Evolutionary conservation across 345 rosid species (phyloP), one percentile per base, ranked within the genome.

Genomic region (Lepidium sativum): DNA sequence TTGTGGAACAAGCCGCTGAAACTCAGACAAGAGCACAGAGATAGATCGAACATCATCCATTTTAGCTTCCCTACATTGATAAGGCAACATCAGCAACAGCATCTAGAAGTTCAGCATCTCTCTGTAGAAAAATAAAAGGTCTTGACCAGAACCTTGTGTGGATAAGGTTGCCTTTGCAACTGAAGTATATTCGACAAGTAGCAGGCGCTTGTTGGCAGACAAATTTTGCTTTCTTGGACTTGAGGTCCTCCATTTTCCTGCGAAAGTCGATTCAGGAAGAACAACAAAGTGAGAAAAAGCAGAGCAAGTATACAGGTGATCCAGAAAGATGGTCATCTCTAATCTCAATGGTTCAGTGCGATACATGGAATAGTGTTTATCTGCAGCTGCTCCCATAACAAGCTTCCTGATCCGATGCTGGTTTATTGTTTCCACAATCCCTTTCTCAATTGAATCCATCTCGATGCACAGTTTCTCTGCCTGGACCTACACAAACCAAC

Each of bases 331-430:
- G 34, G 48, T n/a, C 44, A 21, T 41, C 32, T 53, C 32, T 17
- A 54, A 53, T 62, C 18, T 25, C 31, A 43, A 6, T 17, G 17
- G 1, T 42, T 2, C 0, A 31, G 29, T 37, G 13, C 9, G 4
- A 13, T 64, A 67, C 59, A 41, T 82, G 6, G 79, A 78, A 75
- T 71, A 79, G 50, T 81, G 83, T 68, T 75, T 83, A 78, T 88
- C 83, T 9, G 84, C 79, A 62, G 96, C 96, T 47, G 88, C 92
- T 77, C 96, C 96, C 92, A 91, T 88, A 4, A 86, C 94, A 63
- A 91, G 82, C 80, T 83, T 80, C 73, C 70, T 78, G 35, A 91
- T 83, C 45, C 81, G 74, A 65, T 80, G 57, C 48, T 16, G 43
- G n/a, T 75, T 54, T 47, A 91, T 79, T 9, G 78, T 74, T 52